Evolutionary conservation across 805 yeast genomes (phyloP).

Genomic region (Starmera dryadoides): DNA sequence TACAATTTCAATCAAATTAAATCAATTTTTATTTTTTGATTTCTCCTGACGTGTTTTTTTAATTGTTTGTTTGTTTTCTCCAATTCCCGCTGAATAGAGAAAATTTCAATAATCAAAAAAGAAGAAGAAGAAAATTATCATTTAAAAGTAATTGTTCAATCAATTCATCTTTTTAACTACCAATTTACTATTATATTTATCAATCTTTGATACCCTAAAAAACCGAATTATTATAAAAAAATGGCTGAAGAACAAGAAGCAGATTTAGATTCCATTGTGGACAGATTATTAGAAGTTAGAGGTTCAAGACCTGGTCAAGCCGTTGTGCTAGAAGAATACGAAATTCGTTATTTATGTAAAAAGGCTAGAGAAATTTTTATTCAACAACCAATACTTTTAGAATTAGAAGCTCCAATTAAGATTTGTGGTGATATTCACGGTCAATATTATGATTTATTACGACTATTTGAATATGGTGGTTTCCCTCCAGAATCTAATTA

Average conservation of each 20-base stretch:
- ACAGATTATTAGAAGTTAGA: slow-evolving; percentile 92
- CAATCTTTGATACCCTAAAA: background rate
- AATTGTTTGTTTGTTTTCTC: no score
- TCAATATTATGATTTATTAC: slow-evolving; percentile 90
- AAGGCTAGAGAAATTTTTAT: slow-evolving; percentile 97
- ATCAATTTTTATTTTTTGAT: no score
- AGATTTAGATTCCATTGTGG: slow-evolving; percentile 94
- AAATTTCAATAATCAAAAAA: no score
- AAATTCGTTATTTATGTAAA: slow-evolving; percentile 91
- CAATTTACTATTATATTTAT: background rate
- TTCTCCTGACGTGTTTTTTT: no score
- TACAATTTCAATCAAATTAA: no score
- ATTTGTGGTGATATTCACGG: slow-evolving; percentile 99
- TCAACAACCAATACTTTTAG: slow-evolving; percentile 93
- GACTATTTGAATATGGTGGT: slow-evolving; percentile 96
- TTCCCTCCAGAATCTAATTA: slow-evolving; percentile 99
- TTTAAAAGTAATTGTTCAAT: no score
- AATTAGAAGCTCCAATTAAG: slow-evolving; percentile 93
- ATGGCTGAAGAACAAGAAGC: slow-evolving; percentile 61
- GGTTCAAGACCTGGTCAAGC: slow-evolving; percentile 98
- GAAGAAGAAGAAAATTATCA: no score
- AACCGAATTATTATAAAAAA: background rate
- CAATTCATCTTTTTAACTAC: no score
- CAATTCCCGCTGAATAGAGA: no score
- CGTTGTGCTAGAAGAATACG: slow-evolving; percentile 88